Percentiles rank a stretch among this genome's conserved stretches.
phyloP scores from a whole-genome alignment of 306 rosid genomes.

The Vigna nakashimae region DNA sequence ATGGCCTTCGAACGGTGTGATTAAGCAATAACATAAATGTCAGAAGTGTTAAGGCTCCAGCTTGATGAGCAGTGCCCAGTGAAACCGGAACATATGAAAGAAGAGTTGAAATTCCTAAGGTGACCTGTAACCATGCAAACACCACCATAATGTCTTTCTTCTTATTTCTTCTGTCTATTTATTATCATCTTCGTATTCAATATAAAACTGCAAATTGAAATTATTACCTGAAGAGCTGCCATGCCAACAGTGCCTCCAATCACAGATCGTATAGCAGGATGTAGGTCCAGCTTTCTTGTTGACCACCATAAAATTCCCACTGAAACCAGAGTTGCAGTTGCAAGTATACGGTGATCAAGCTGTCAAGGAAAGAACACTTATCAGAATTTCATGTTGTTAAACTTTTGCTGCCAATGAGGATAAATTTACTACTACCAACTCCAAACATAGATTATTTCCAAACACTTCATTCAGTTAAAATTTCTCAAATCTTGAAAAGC shows the following conservation, averaged over 20 bases:
- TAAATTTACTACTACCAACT: not conserved
- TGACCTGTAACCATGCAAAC: constrained; percentile 60
- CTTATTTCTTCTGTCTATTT: not conserved
- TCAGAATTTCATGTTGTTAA: constrained; percentile 26
- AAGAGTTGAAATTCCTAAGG: constrained; percentile 79
- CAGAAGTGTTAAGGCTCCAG: constrained; percentile 87
- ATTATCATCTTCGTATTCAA: not conserved
- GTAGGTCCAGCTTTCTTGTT: constrained; percentile 79
- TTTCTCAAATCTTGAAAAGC: constrained; percentile 11
- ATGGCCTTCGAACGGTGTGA: constrained; percentile 82
- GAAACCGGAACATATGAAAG: constrained; percentile 86
- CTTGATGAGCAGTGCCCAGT: constrained; percentile 88
- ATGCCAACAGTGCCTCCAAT: constrained; percentile 71
- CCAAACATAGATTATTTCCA: constrained; percentile 20
- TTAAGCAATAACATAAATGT: constrained; percentile 70
- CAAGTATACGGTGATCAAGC: constrained; percentile 93
- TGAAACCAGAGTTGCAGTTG: constrained; percentile 67
- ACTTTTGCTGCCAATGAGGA: constrained; percentile 8
- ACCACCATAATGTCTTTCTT: constrained; percentile 6
- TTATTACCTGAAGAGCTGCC: constrained; percentile 79
- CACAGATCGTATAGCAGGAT: constrained; percentile 77
- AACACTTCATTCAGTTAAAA: constrained; percentile 25
- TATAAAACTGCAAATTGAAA: constrained; percentile 29
- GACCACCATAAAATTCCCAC: constrained; percentile 74
- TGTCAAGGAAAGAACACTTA: constrained; percentile 43